Evolutionary conservation across 495 filamentous ascomycete species (phyloP).

Genomic region (Hyphodiscus hymeniophilus): DNA sequence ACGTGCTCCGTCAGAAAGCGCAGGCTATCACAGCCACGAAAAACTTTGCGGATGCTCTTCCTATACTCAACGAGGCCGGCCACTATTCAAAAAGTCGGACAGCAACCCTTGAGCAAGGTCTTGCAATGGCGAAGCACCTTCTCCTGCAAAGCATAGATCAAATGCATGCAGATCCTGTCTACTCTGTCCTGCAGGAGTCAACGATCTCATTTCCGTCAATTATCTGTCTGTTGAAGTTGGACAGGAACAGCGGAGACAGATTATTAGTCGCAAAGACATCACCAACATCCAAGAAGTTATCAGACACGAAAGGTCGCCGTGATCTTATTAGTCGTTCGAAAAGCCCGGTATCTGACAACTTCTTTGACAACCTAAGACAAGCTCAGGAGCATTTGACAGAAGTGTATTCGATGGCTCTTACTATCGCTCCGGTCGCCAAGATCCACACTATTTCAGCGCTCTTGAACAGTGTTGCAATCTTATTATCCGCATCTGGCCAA

Average conservation of each 20-base stretch:
- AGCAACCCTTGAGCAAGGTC: constrained; percentile 36
- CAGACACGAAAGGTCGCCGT: not conserved
- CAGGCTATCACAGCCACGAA: constrained; percentile 44
- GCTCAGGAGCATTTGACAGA: constrained; percentile 52
- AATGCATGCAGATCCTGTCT: constrained; percentile 73
- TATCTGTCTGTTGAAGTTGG: constrained; percentile 14
- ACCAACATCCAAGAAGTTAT: constrained; percentile 8
- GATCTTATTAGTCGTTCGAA: constrained; percentile 5
- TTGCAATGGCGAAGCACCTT: constrained; percentile 51
- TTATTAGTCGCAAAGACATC: constrained; percentile 9
- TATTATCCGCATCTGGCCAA: constrained; percentile 52
- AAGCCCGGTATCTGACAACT: constrained; percentile 25
- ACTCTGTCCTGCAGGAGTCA: constrained; percentile 84
- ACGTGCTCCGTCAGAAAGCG: constrained; percentile 59
- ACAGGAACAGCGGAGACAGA: constrained; percentile 12
- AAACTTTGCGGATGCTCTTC: constrained; percentile 44
- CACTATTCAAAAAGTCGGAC: constrained; percentile 31
- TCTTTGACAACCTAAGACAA: constrained; percentile 49
- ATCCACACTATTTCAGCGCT: constrained; percentile 47
- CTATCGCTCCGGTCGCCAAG: constrained; percentile 33
- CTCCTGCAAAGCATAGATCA: constrained; percentile 53
- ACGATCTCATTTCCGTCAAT: constrained; percentile 76
- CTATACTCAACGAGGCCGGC: constrained; percentile 40
- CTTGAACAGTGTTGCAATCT: constrained; percentile 53
- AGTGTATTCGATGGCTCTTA: constrained; percentile 41